Base-by-base conservation (phyloP, 768 basidiomycete species). In the Podaxis carcinomalis region DNA sequence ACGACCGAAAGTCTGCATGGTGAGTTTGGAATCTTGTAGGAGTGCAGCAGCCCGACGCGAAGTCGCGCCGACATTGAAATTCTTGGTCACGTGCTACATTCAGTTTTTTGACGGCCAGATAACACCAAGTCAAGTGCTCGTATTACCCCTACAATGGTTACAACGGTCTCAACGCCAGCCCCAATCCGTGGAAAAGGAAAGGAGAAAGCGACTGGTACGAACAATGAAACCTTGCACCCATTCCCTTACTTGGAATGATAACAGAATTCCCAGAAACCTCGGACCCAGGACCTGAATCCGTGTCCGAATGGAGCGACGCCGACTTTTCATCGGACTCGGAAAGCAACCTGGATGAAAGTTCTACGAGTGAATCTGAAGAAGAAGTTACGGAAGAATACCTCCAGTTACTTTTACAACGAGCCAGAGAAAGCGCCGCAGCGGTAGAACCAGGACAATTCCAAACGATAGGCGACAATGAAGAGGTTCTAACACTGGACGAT, bases 391-490 rank as follows among this genome's bases (percentile, higher is more conserved):
- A 78, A 40, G 84, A 86, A 65, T 85, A 85, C 62, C 77, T 91
- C 4, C 77, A 86, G 35, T 86, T 81, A 5, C 72, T 91, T 0
- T 73, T 93, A 11, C 80, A 85, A 63, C 83, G 81, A 58, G 90
- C 89, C 16, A 78, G 80, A 65, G 70, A 77, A 67, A 84, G 81
- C 69, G 81, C 78, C 51, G 67, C 72, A 39, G 66, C 71, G 63
- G 65, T 75, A n/a, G 67, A 77, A 66, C 68, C 71, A 52, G 63
- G 64, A 51, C 63, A 56, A 59, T 56, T 53, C 63, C 61, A 65
- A 39, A 66, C 66, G 25, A 68, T 68, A 53, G 57, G 64, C 11
- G 66, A 65, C 27, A 81, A 82, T 59, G 85, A 86, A 62, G 83
- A 84, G 57, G 74, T 89, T 13, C 82, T 91, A 42, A 74, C 69